Base-by-base conservation (phyloP, 2,329 filamentous ascomycete genomes). In the Aspergillus caelatus region DNA sequence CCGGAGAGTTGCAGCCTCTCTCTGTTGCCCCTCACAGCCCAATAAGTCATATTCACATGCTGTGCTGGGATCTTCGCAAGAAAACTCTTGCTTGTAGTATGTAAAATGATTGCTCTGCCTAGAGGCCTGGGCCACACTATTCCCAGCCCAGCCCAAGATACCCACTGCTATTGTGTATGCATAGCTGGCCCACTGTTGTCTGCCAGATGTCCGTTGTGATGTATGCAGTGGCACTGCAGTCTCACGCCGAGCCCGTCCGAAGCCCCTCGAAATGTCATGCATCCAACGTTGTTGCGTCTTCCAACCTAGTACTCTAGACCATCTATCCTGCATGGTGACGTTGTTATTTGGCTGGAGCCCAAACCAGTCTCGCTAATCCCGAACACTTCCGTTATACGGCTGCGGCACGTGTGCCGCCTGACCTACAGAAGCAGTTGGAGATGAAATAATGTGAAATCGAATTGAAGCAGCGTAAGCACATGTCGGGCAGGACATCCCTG, bases 311-410 rank as follows among this genome's bases (percentile, higher is more conserved):
- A 26, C 16, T 26, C 30, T 28, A 54, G n/a, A 21, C 30, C 32
- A 53, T 26, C 23, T 54, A 16, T 45, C 21, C 46, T 60, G 58
- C 36, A 53, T 8, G n/a, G 48, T 60, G 58, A 60, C 48, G 26
- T 52, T 45, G 34, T 9, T 12, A 45, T 45, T 21, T 7, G 8
- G 28, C 34, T 12, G 14, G 21, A 30, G 58, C 11, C 34, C 48
- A 26, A 36, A 16, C 14, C 7, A 12, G n/a, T 50, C 28, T 30
- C 50, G 14, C n/a, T 34, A 19, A 26, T 14, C 11, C 52, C 6
- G 32, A 39, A 11, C 10, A 19, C n/a, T 39, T 32, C 30, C 52
- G 16, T 36, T 34, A 28, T 55, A 32, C 52, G 21, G 52, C 32
- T 26, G 32, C n/a, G 34, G 28, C 30, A 55, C 12, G 21, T 39